Evolutionary conservation across 2,329 filamentous ascomycete genomes (phyloP), one percentile per base, ranked within the genome.

Genomic region (Talaromyces rugulosus): DNA sequence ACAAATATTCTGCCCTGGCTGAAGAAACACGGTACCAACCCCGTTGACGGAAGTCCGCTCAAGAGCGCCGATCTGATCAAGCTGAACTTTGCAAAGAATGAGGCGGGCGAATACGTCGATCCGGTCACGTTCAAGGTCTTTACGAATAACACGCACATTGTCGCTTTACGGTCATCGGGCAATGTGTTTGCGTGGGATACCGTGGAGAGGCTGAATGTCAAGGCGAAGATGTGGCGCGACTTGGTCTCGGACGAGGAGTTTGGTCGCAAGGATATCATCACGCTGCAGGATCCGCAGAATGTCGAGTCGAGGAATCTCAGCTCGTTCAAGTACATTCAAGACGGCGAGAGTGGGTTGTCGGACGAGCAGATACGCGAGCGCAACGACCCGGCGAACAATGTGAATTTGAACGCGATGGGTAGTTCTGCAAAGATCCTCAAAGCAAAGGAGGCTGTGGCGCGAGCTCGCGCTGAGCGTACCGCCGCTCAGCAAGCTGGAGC

Each of bases 111-210:
- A 69, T 90, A 95, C 70, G 91, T 98, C 65, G 95, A 99, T 71
- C 96, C 95, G 0, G 94, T 99, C 54, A 97, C 93, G 0, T 98
- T 91, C 82, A 99, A 99, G 76, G 90, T 96, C 50, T 92, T 99
- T 71, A 99, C 95, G 54, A 92, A 99, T 75, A 98, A 98, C 76
- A 98, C 95, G 4, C 95, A 98, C 76, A 91, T 99, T 62, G 91
- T 98, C 53, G 94, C 93, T 16, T 83, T 99, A 65, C 84, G 87
- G 62, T 89, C 83, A 60, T 94, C 93, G 62, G 94, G 94, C 56
- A 99, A 99, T 77, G 95, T 96, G 4, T 99, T 98, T 74, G 88
- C 93, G 1, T 97, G 89, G 86, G 96, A 99, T 71, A 99, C 96
- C 1, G 87, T 99, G 42, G 91, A 98, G 77, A 85, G 91, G 69